Evolutionary conservation across 1,284 basidiomycete species (phyloP), one percentile per base, ranked within the genome.

Genomic region (Phylloporus sp.): DNA sequence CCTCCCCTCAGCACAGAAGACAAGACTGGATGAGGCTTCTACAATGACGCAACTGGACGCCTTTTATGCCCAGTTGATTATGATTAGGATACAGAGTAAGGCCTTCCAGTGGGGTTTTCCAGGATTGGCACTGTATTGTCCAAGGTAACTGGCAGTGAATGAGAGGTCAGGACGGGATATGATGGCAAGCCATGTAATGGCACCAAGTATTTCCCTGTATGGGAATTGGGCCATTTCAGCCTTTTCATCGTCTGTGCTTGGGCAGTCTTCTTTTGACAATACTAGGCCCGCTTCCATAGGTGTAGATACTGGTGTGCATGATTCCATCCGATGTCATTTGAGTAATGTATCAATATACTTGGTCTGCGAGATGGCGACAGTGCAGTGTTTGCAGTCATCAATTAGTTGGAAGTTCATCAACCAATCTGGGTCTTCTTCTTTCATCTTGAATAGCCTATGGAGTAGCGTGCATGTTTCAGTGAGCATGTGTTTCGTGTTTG

Each of bases 91-190:
- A 3, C 20, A 23, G 0, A 63, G 43, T 0, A 65, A 35, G 2
- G 57, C 57, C 0, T 49, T 64, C 68, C 63, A 70, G 55, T 70
- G 67, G 0, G 10, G 8, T 12, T 62, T 66, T 1, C 69, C 60
- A 6, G 65, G 67, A 10, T 69, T 69, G 1, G 56, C 57, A n/a
- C 63, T 65, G 23, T 27, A 70, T 32, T 65, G 69, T 2, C 66
- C 62, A 6, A 68, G 64, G 4, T 64, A 23, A 19, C 66, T 68
- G n/a, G 25, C 15, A 1, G 62, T 6, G 2, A 41, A 70, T 0
- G 59, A 27, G 6, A 70, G 64, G 17, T 70, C 49, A 1, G 66
- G 66, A 0, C 10, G 17, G 4, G 62, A 64, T 0, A 68, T 29
- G 2, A 68, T 12, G 1, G 63, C 5, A 5, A 68, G 66, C 66